phyloP scores from a whole-genome alignment of 345 rosid genomes.

The Cardamine occulta region DNA sequence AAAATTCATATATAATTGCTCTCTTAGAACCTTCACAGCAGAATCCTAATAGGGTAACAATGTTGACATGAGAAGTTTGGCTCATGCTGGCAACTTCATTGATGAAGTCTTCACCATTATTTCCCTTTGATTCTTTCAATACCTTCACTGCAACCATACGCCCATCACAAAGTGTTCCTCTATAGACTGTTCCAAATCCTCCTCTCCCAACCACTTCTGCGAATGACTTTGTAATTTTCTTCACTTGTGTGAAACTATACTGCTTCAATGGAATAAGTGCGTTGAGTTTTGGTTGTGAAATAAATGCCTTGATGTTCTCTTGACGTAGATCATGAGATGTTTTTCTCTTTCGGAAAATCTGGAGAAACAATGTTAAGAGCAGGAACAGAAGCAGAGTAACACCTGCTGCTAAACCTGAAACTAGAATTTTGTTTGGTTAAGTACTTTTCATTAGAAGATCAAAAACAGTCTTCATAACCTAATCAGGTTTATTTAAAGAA shows the following conservation, averaged over 20 bases:
- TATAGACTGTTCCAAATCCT: conserved; percentile 38
- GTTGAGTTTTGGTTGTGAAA: not conserved
- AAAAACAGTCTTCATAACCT: too few species aligned
- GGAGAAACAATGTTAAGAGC: too few species aligned
- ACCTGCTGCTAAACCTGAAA: too few species aligned
- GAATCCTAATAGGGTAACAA: conserved; percentile 45
- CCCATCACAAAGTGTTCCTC: too few species aligned
- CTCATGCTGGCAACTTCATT: conserved; percentile 59
- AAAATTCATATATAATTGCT: conserved; percentile 46
- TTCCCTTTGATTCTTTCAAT: conserved; percentile 26
- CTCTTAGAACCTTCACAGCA: conserved; percentile 42
- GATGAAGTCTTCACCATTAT: conserved; percentile 48
- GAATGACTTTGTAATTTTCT: conserved; percentile 42
- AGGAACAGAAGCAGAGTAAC: too few species aligned
- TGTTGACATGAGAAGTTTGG: conserved; percentile 54
- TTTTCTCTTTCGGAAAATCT: too few species aligned
- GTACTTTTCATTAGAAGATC: too few species aligned
- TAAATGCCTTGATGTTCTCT: too few species aligned
- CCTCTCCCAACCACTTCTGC: conserved; percentile 35
- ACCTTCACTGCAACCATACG: too few species aligned
- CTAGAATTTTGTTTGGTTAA: too few species aligned
- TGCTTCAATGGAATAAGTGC: conserved; percentile 37
- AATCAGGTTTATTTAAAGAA: too few species aligned
- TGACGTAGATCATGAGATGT: not conserved
- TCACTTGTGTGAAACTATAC: conserved; percentile 34